These are phyloP conservation scores for Flaveria brownii DNA, from an alignment of 129 eudicot genomes.

Conservation along the genomic window DNA sequence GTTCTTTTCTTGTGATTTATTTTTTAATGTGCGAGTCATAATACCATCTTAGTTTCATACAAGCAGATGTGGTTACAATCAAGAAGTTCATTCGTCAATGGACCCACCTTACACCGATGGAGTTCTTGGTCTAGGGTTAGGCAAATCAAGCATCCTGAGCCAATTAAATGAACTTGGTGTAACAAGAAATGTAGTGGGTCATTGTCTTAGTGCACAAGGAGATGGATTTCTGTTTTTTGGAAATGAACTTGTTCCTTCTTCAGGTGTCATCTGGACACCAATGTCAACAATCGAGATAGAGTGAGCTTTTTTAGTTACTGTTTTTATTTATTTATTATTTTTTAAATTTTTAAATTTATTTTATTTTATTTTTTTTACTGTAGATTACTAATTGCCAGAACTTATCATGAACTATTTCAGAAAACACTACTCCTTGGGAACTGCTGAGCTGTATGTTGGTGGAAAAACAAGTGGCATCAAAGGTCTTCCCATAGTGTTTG, in stretches of 20 bases:
- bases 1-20: not conserved
- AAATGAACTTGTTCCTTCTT: constrained; percentile 56
- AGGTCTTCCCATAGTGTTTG: constrained; percentile 67
- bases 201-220: constrained; percentile 77
- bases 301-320: constrained; percentile 40
- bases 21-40: not conserved
- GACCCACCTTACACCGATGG: constrained; percentile 83
- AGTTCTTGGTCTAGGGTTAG: constrained; percentile 86
- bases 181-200: constrained; percentile 76
- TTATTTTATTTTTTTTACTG: not conserved
- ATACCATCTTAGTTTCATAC: constrained; percentile 18
- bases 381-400: not conserved
- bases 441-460: constrained; percentile 58
- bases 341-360: too few species aligned
- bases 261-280: constrained; percentile 76
- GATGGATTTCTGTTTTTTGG: constrained; percentile 95
- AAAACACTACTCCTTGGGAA: constrained; percentile 70
- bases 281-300: constrained; percentile 52
- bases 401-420: constrained; percentile 35
- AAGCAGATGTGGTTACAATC: constrained; percentile 92
- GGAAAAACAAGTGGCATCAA: constrained; percentile 59
- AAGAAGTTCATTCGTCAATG: constrained; percentile 63
- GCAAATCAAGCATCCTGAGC: constrained; percentile 70
- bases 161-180: constrained; percentile 67
- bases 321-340: too few species aligned